Percentiles rank a stretch among this genome's conserved stretches.
These are phyloP conservation scores for Plasmodium malariae DNA, from an alignment of 169 alveolate species.

Conservation along the genomic window DNA sequence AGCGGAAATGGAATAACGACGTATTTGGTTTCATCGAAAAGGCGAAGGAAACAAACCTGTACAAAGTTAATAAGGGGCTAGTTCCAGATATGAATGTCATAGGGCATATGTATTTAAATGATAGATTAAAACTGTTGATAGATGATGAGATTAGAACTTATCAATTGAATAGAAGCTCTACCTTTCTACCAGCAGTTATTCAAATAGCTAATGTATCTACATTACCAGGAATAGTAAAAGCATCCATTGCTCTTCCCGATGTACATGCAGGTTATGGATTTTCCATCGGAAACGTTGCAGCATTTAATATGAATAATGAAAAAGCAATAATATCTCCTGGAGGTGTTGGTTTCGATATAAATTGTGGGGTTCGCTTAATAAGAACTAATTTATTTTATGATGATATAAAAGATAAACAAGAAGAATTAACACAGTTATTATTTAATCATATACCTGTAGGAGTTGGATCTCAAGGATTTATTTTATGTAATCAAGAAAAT, in stretches of 20 bases:
- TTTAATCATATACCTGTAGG: constrained; percentile 93
- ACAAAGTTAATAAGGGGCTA: constrained; percentile 84
- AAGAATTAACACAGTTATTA: constrained; percentile 87
- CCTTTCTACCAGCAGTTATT: constrained; percentile 91
- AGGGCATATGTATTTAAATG: constrained; percentile 88
- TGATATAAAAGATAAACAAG: constrained; percentile 84
- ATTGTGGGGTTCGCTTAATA: constrained; percentile 92
- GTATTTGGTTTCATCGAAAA: constrained; percentile 33
- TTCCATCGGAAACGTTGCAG: constrained; percentile 94
- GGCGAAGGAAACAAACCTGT: constrained; percentile 71
- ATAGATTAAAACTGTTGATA: constrained; percentile 78
- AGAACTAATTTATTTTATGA: constrained; percentile 80
- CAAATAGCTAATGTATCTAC: constrained; percentile 93
- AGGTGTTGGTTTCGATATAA: constrained; percentile 94
- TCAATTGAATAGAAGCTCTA: constrained; percentile 74
- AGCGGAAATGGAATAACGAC: not conserved
- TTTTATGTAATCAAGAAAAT: constrained; percentile 81
- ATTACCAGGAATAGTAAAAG: constrained; percentile 91
- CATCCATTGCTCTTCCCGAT: constrained; percentile 90
- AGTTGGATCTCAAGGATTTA: constrained; percentile 90
- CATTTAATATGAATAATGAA: constrained; percentile 88
- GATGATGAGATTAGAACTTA: constrained; percentile 85
- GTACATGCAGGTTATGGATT: constrained; percentile 93
- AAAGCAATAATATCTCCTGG: constrained; percentile 92
- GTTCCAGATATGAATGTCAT: constrained; percentile 90